Percentiles rank a stretch among this genome's conserved stretches.
Evolutionary conservation across 805 yeast species (phyloP).

Genomic region (Saccharomycopsis schoenii): DNA sequence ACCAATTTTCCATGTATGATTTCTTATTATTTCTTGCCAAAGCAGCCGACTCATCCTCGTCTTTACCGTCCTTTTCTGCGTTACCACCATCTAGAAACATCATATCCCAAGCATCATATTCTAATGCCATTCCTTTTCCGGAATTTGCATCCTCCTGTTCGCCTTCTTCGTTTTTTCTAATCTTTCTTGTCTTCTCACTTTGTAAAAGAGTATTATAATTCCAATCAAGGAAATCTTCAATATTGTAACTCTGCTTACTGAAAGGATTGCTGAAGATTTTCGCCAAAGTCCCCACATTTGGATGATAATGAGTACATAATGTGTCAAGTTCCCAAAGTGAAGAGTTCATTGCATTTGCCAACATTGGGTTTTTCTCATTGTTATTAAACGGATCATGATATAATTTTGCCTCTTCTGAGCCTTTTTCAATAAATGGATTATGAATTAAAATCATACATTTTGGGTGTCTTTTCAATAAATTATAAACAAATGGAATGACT

Average conservation of each 20-base stretch:
- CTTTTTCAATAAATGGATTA: slow-evolving; percentile 21
- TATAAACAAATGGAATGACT: slow-evolving; percentile 84
- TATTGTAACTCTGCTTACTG: slow-evolving; percentile 71
- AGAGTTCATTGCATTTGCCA: slow-evolving; percentile 70
- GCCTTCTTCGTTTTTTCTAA: slow-evolving; percentile 40
- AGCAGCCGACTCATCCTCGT: background rate
- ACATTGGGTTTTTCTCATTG: slow-evolving; percentile 61
- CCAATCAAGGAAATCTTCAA: slow-evolving; percentile 95
- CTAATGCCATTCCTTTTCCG: slow-evolving; percentile 15
- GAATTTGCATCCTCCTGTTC: background rate
- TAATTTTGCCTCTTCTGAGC: slow-evolving; percentile 24
- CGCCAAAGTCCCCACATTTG: slow-evolving; percentile 88
- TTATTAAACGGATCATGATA: slow-evolving; percentile 59
- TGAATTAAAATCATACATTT: slow-evolving; percentile 88
- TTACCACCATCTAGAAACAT: background rate
- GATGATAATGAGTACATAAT: slow-evolving; percentile 78
- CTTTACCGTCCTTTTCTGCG: background rate
- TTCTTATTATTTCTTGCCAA: background rate
- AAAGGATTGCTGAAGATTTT: slow-evolving; percentile 84
- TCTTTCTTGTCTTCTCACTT: slow-evolving; percentile 51
- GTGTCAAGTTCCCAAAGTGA: slow-evolving; percentile 91
- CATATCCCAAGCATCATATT: slow-evolving; percentile 11
- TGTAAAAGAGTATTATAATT: slow-evolving; percentile 57
- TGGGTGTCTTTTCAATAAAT: slow-evolving; percentile 83
- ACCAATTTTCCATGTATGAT: background rate